phyloP scores from a whole-genome alignment of 345 rosid species.

The Xanthoceras sorbifolium region DNA sequence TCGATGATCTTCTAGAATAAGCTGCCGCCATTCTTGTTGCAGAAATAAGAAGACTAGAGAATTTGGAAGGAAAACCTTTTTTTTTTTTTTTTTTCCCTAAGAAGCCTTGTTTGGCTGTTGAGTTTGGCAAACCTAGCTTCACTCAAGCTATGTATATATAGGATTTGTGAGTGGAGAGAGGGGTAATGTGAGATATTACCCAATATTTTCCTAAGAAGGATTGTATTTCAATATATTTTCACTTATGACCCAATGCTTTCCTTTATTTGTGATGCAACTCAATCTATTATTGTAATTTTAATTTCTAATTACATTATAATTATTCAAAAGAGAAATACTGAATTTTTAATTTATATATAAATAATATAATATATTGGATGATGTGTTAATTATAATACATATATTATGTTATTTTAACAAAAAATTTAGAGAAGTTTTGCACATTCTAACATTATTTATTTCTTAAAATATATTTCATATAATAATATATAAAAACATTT shows the following conservation, averaged over 20 bases:
- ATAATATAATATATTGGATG: too few relatives aligned
- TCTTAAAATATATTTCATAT: too few relatives aligned
- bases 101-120: constrained; percentile 31
- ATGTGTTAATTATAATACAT: too few relatives aligned
- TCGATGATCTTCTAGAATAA: constrained; percentile 44
- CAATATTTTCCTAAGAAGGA: not conserved
- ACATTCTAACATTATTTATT: too few relatives aligned
- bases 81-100: not conserved
- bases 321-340: too few relatives aligned
- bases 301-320: too few relatives aligned
- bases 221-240: not conserved
- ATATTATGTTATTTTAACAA: too few relatives aligned
- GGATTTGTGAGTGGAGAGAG: constrained; percentile 1
- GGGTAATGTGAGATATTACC: constrained; percentile 22
- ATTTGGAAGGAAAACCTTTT: not conserved
- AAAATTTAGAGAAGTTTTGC: too few relatives aligned
- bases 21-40: constrained; percentile 50
- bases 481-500: too few relatives aligned
- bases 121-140: constrained; percentile 53
- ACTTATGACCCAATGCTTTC: not conserved
- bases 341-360: too few relatives aligned
- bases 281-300: too few relatives aligned
- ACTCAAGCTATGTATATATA: constrained; percentile 54
- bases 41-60: not conserved
- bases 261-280: not conserved